phyloP scores from a whole-genome alignment of 305 asterid species.

The Solanum hybrid region DNA sequence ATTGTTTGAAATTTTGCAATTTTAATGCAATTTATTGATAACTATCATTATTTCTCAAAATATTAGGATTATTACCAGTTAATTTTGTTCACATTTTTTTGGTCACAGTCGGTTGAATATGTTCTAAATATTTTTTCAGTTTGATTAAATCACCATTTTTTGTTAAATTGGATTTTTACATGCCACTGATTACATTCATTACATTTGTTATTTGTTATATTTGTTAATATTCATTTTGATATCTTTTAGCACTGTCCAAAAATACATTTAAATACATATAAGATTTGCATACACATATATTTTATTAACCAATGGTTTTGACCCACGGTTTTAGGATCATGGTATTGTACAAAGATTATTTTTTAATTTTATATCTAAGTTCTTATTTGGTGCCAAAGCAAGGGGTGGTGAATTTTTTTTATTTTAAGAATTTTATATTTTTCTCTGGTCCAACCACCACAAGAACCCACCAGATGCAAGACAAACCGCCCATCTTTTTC shows the following conservation, averaged over 20 bases:
- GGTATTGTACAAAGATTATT: not conserved
- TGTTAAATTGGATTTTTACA: not conserved
- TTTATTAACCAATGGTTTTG: not conserved
- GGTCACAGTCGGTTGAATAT: not conserved
- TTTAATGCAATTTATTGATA: not conserved
- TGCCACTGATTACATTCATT: not conserved
- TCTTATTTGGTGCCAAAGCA: too few species aligned
- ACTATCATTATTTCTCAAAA: too few species aligned
- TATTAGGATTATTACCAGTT: not conserved
- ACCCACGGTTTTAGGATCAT: not conserved
- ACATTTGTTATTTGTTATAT: too few species aligned
- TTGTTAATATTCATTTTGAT: not conserved
- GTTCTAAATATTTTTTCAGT: not conserved
- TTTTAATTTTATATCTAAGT: not conserved
- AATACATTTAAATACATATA: too few species aligned
- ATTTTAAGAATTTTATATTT: too few species aligned
- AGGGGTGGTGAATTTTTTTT: too few species aligned
- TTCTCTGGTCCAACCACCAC: too few species aligned
- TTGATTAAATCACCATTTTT: not conserved
- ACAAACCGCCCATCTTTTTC: too few species aligned
- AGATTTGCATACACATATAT: too few species aligned
- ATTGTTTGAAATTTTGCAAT: not conserved
- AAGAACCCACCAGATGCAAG: too few species aligned
- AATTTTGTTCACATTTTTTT: not conserved
- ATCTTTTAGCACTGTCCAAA: not conserved